A percentile compares a stretch with the other conserved stretches of the same genome.
phyloP scores from a whole-genome alignment of 306 rosid genomes.

The Begonia peltatifolia region DNA sequence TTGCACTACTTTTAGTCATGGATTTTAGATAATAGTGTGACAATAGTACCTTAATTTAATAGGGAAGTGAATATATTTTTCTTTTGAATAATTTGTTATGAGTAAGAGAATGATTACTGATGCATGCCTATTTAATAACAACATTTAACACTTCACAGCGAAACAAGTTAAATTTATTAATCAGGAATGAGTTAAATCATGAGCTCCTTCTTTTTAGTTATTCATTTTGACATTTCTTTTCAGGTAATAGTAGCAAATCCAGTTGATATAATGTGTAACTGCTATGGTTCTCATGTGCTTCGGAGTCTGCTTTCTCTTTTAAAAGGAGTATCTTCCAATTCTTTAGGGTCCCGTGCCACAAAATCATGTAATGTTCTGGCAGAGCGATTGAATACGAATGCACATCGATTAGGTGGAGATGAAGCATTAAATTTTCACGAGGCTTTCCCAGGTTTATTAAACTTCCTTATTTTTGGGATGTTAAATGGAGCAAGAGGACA shows the following conservation, averaged over 20 bases:
- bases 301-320: constrained; percentile 75
- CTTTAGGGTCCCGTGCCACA: constrained; percentile 28
- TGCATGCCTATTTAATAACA: neutral
- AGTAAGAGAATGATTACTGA: neutral
- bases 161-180: no score
- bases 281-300: constrained; percentile 85
- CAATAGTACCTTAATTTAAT: no score
- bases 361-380: constrained; percentile 48
- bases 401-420: constrained; percentile 24
- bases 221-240: constrained; percentile 1
- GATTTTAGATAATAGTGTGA: no score
- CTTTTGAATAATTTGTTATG: no score
- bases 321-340: constrained; percentile 49
- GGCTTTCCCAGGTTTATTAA: constrained; percentile 62
- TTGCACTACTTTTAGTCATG: no score
- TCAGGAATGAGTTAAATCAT: no score
- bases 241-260: constrained; percentile 55
- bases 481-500: constrained; percentile 28
- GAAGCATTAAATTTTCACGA: constrained; percentile 13
- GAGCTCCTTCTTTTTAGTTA: neutral
- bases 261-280: constrained; percentile 55
- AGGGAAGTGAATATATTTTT: no score
- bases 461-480: constrained; percentile 49
- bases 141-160: no score
- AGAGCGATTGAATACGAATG: constrained; percentile 49